phyloP scores from a whole-genome alignment of 2,329 filamentous ascomycete species.

The Epichloe scottii region DNA sequence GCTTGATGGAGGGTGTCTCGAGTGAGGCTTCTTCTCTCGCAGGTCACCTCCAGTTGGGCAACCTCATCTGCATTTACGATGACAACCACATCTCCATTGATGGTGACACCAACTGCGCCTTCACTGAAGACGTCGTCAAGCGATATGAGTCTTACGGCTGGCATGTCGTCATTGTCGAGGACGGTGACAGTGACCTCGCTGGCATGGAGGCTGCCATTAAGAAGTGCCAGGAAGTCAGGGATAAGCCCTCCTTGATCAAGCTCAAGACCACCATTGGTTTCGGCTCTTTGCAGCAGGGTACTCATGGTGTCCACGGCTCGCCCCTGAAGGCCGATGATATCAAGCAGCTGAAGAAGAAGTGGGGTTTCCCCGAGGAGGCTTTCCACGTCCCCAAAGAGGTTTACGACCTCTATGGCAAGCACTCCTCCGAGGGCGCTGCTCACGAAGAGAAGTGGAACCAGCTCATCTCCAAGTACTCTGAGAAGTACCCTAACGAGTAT shows the following conservation, averaged over 20 bases:
- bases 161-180: slow-evolving; percentile 73
- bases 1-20: slow-evolving; percentile 96
- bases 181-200: slow-evolving; percentile 81
- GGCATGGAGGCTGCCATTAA: slow-evolving; percentile 81
- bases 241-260: slow-evolving; percentile 97
- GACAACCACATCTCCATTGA: slow-evolving; percentile 97
- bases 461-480: slow-evolving; percentile 74
- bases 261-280: slow-evolving; percentile 95
- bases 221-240: slow-evolving; percentile 72
- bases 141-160: slow-evolving; percentile 96
- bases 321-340: slow-evolving; percentile 91
- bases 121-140: slow-evolving; percentile 93
- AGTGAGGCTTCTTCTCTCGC: slow-evolving; percentile 84
- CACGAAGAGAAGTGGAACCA: slow-evolving; percentile 92
- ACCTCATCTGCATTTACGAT: slow-evolving; percentile 93
- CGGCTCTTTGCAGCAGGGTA: slow-evolving; percentile 86
- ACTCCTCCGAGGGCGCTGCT: slow-evolving; percentile 73
- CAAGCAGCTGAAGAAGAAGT: slow-evolving; percentile 86
- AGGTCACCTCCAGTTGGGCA: slow-evolving; percentile 93
- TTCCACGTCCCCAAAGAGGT: slow-evolving; percentile 93
- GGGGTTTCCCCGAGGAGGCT: slow-evolving; percentile 85
- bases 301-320: slow-evolving; percentile 90
- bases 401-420: slow-evolving; percentile 81
- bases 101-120: slow-evolving; percentile 88
- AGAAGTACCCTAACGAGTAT: slow-evolving; percentile 65